Evolutionary conservation across 371 early-diverging fungal genomes (phyloP), one percentile per base, ranked within the genome.

Genomic region (Zopfochytrium polystomum): DNA sequence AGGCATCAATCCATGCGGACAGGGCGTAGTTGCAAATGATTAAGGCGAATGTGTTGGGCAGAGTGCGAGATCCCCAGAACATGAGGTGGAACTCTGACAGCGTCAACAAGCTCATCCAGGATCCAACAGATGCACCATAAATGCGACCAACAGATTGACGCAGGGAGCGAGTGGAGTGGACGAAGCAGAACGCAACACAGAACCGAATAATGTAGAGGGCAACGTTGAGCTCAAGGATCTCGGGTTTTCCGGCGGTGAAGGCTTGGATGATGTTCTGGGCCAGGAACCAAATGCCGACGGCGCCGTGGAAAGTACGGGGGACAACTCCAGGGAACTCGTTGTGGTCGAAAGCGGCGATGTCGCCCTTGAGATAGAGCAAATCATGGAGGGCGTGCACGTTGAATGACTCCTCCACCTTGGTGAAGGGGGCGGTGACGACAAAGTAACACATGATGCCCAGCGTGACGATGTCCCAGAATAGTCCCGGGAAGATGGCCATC

Each of bases 361-460:
- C 48, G 18, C 82, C 58, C 25, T 59, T 27, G 0, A 11, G 22
- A 9, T 58, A 55, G 50, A 93, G 56, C 29, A 96, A 76, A 72
- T 97, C 96, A 68, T 94, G 91, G 2, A 82, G 82, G 2, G 96
- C 95, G 71, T 97, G 97, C 44, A 91, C 53, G 66, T 90, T 90
- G 76, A 97, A 97, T 62, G 90, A 90, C 68, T 97, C 97, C 73
- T 97, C 96, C 31, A 97, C 96, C 74, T 96, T 95, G 47, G 92
- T 91, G 71, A 75, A 95, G 0, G 95, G 96, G 32, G 84, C 65
- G 2, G 55, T 22, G 22, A n/a, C 7, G 33, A 62, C 25, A 1
- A 34, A 47, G 25, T 53, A 31, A 23, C 18, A 6, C 62, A 62
- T 52, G 22, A 62, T 35, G 18, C 11, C 30, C 1, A 54, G 29